These are phyloP conservation scores for Sporothrix dimorphospora DNA, from an alignment of 2,329 filamentous ascomycete species.

Conservation along the genomic window DNA sequence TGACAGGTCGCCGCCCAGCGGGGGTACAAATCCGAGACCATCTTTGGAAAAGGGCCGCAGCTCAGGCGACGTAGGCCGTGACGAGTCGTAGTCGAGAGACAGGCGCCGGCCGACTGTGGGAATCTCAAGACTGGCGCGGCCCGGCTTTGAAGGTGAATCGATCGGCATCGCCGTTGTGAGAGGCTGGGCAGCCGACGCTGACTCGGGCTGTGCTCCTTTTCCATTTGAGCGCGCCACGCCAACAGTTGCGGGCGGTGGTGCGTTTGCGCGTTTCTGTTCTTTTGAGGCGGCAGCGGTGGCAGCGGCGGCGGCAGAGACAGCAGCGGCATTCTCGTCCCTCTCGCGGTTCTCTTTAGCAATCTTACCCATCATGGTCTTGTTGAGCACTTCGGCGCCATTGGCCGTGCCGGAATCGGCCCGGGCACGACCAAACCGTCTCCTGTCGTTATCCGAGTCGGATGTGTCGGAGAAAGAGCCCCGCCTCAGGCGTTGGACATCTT, in stretches of 20 bases:
- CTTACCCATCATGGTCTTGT: conserved; percentile 66
- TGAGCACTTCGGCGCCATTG: conserved; percentile 56
- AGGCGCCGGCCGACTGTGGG: conserved; percentile 43
- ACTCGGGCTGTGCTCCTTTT: background rate
- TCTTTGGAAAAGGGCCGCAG: conserved; percentile 50
- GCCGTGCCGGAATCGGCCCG: conserved; percentile 52
- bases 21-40: conserved; percentile 54
- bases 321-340: conserved; percentile 42
- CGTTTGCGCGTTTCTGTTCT: background rate
- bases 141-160: conserved; percentile 33
- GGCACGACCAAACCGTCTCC: conserved; percentile 37
- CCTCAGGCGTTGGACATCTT: conserved; percentile 55
- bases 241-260: background rate
- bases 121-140: conserved; percentile 54
- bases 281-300: background rate
- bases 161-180: background rate
- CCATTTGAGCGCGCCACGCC: background rate
- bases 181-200: background rate
- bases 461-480: conserved; percentile 62
- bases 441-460: conserved; percentile 64
- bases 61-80: conserved; percentile 57
- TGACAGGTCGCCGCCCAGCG: conserved; percentile 65
- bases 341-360: conserved; percentile 57
- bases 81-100: conserved; percentile 51
- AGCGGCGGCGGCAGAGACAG: background rate